Base-by-base conservation (phyloP, 306 rosid species). In the Trifolium repens region DNA sequence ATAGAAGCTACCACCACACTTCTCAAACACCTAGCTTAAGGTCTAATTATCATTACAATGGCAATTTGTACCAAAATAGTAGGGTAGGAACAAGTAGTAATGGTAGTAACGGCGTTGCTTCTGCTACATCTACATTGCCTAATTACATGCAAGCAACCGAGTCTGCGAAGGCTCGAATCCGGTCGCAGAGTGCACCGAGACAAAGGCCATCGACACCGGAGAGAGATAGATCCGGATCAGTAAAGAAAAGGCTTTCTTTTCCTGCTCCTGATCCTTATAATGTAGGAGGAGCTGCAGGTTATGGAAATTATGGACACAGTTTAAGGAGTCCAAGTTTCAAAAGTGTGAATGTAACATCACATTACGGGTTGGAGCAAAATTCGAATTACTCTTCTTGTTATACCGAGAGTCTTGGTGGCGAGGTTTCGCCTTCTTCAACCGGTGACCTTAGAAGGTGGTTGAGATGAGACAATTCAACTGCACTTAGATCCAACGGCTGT, bases 141-240 rank as follows among this genome's bases (percentile, higher is more conserved):
- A 90, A 96, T 78, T 96, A 96, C 87, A 96, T 96, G 99, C 96
- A 97, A 0, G 98, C 98, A 8, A 96, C 99, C 0, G 99, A 92
- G 90, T 96, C 98, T 9, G 97, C 99, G 1, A 92, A 92, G 85
- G 97, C 98, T 9, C 82, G 99, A 3, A 83, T 88, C 8, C 89
- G 99, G 5, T 96, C 99, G 1, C 99, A 89, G 50, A 96, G 99
- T 13, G 97, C 99, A 0, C 99, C 99, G 0, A 84, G 97, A 82
- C 99, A 96, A 81, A 87, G 99, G 83, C 96, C 98, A 0, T 78
- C 85, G 0, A 94, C 99, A 0, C 99, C 96, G 0, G 99, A 94
- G 85, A 86, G 90, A 79, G 99, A 96, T 27, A 82, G 97, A 61
- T 82, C 19, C n/a, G 98, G 96, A 46, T 85, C 96, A 0, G 98